phyloP scores from a whole-genome alignment of 305 asterid species.

The Fraxinus latifolia region DNA sequence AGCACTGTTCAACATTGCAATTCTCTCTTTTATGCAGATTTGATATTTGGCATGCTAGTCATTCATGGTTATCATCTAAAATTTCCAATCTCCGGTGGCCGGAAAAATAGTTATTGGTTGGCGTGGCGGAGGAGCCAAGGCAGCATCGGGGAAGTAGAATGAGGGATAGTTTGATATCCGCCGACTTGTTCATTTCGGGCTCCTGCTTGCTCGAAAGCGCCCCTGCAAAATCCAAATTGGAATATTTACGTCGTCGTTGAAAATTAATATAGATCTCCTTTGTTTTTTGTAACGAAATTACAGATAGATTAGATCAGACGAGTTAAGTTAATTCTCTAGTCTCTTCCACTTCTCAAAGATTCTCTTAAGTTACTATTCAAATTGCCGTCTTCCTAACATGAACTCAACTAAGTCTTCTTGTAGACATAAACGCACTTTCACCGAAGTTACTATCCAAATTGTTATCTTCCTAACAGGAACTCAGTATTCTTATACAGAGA shows the following conservation, averaged over 20 bases:
- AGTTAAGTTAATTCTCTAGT: not conserved
- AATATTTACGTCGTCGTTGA: not conserved
- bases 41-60: not conserved
- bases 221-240: conserved; percentile 23
- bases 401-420: not conserved
- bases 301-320: not conserved
- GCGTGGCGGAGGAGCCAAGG: conserved; percentile 47
- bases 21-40: not conserved
- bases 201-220: conserved; percentile 19
- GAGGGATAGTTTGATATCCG: conserved; percentile 16
- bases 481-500: not conserved
- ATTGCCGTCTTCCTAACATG: not conserved
- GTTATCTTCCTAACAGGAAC: not conserved
- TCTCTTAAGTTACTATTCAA: not conserved
- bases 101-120: conserved; percentile 12
- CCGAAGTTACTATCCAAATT: too few species aligned
- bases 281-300: not conserved
- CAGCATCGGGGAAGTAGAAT: conserved; percentile 29
- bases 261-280: not conserved
- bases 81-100: not conserved
- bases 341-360: not conserved
- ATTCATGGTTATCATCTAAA: not conserved
- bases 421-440: not conserved
- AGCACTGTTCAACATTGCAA: not conserved
- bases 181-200: conserved; percentile 16